Base-by-base conservation (phyloP, 78 protist species). In the Emiliania huxleyi region DNA sequence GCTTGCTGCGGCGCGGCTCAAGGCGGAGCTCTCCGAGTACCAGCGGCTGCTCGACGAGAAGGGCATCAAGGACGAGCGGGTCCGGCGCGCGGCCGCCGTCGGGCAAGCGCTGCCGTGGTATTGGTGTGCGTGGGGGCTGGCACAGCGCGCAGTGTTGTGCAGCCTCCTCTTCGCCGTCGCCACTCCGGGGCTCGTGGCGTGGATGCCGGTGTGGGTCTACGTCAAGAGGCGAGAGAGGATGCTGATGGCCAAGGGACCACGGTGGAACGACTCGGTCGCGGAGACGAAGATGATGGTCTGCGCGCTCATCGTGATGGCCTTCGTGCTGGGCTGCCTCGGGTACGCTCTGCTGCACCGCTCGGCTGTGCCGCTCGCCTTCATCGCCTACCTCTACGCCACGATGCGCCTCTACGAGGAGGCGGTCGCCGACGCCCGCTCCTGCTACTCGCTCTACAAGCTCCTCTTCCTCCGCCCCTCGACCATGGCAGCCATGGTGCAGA, bases 51-150 rank as follows among this genome's bases (percentile, higher is more conserved):
- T 71, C 42, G 81, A 71, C 81, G 81, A 35, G 42, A 71, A 71
- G 81, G 42, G 42, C 33, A 71, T 71, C 81, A 71, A 71, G 18
- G 5, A 22, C 81, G 81, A 71, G 42, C 37, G 81, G 29, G 81
- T 71, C 40, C 81, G 81, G 18, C 81, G 81, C 15, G 81, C 81
- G 81, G 43, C 37, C 15, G 42, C 35, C 40, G 42, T n/a, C 11
- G 81, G 81, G 29, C 81, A 71, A 22, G 81, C 81, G 81, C 81
- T 71, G 81, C 81, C 81, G 37, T 71, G 81, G 81, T 71, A 71
- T 40, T 71, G 81, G 81, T 71, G 81, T 18, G 81, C 18, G 42
- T n/a, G 42, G 42, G 81, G 81, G 3, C 15, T 71, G 81, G 5
- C 21, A 2, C 81, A 71, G 42, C 81, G 81, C n/a, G 37, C 43